A percentile compares a stretch with the other conserved stretches of the same genome.
phyloP scores from a whole-genome alignment of 208 protist species.

The Acanthamoeba sp. region DNA sequence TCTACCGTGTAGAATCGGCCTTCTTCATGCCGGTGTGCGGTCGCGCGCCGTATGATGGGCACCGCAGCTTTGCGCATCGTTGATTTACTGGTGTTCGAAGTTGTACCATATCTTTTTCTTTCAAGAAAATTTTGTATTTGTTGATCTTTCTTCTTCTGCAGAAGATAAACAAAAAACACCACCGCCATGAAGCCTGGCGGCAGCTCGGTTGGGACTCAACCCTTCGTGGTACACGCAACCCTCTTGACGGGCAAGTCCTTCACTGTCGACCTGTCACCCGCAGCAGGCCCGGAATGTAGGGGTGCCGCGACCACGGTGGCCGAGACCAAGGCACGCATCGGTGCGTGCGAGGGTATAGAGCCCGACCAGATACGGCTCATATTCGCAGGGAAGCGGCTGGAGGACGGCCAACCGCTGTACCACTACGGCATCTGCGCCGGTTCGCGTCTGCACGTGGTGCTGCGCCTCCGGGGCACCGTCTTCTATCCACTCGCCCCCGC shows the following conservation, averaged over 20 bases:
- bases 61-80: neutral
- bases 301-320: neutral
- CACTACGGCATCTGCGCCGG: neutral
- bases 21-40: neutral
- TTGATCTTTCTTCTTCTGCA: too few relatives aligned
- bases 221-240: too few relatives aligned
- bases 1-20: slow-evolving; percentile 55
- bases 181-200: too few relatives aligned
- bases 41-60: neutral
- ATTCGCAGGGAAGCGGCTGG: neutral
- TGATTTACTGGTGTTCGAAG: too few relatives aligned
- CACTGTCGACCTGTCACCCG: too few relatives aligned
- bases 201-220: too few relatives aligned
- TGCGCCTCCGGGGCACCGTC: neutral
- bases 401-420: neutral
- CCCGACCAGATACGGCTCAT: neutral
- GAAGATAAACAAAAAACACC: too few relatives aligned
- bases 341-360: neutral
- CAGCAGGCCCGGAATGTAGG: too few relatives aligned
- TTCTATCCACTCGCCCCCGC: neutral
- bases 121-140: too few relatives aligned
- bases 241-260: too few relatives aligned
- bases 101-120: too few relatives aligned
- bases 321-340: neutral
- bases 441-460: neutral